These are phyloP conservation scores for Curvularia spicifera DNA, from an alignment of 2,329 filamentous ascomycete genomes.

Conservation along the genomic window DNA sequence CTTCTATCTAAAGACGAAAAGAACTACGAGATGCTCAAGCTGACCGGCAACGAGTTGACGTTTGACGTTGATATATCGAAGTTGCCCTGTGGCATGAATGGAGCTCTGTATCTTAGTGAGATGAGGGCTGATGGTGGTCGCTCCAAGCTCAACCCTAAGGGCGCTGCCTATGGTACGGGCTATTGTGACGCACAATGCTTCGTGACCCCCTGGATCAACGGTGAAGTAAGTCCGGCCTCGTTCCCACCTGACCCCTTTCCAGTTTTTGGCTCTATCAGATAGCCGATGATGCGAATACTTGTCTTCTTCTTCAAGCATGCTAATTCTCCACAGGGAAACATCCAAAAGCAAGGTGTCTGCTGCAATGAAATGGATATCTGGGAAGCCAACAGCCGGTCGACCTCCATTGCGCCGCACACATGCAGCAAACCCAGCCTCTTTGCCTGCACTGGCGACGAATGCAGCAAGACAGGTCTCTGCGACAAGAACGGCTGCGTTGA, in stretches of 20 bases:
- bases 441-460: conserved; percentile 52
- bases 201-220: conserved; percentile 47
- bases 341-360: conserved; percentile 56
- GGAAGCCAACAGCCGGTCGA: conserved; percentile 59
- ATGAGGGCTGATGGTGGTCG: conserved; percentile 49
- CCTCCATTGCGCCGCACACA: conserved; percentile 57
- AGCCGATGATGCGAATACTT: not conserved
- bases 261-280: not conserved
- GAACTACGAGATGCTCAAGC: conserved; percentile 69
- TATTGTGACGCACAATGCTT: conserved; percentile 60
- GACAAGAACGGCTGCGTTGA: conserved; percentile 47
- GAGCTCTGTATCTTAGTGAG: conserved; percentile 50
- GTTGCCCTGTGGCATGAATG: conserved; percentile 53
- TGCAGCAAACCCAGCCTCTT: conserved; percentile 56
- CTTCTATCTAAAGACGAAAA: conserved; percentile 65
- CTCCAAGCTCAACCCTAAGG: conserved; percentile 53
- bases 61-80: conserved; percentile 70
- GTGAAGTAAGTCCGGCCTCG: conserved; percentile 39
- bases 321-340: conserved; percentile 51
- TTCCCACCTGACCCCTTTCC: not conserved
- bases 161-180: conserved; percentile 66
- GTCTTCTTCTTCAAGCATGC: conserved; percentile 36
- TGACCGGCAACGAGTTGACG: conserved; percentile 72
- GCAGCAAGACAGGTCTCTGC: conserved; percentile 43
- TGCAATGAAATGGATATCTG: conserved; percentile 65